Percentiles rank a stretch among this genome's conserved stretches.
Conservation (phyloP, 371 early-diverging fungal genomes). For the Fennellomyces sp. region DNA sequence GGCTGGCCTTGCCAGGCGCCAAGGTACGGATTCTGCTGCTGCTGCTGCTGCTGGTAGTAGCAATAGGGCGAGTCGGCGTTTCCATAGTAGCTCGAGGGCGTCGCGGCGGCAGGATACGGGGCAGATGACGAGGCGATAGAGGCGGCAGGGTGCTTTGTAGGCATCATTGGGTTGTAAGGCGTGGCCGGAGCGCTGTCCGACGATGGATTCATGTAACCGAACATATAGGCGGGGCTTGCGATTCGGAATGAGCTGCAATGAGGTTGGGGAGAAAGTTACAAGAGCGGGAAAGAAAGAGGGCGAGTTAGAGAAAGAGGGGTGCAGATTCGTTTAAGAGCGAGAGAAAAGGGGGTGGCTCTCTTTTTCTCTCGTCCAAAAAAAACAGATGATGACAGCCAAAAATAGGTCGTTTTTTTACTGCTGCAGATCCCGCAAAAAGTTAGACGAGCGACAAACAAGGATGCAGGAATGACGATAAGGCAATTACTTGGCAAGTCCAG, state of each 20-base stretch:
- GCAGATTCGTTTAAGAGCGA: too few relatives aligned
- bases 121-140: neutral
- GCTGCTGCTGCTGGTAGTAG: neutral
- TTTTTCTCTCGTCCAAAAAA: neutral
- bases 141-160: neutral
- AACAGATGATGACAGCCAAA: conserved; percentile 8
- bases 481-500: neutral
- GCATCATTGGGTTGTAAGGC: neutral
- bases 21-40: neutral
- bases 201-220: conserved; percentile 9
- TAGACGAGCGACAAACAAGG: neutral
- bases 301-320: conserved; percentile 5
- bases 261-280: neutral
- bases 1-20: neutral
- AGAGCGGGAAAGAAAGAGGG: neutral
- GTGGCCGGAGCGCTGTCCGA: neutral
- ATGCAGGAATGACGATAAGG: neutral
- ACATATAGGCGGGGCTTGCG: neutral
- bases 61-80: neutral
- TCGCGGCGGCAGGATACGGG: neutral
- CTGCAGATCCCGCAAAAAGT: conserved; percentile 6
- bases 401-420: conserved; percentile 3
- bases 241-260: neutral
- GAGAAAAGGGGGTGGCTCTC: neutral
- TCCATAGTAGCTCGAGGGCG: neutral